Evolutionary conservation across 352 stramenopile species (phyloP).

Genomic region (Globisporangium parvum): DNA sequence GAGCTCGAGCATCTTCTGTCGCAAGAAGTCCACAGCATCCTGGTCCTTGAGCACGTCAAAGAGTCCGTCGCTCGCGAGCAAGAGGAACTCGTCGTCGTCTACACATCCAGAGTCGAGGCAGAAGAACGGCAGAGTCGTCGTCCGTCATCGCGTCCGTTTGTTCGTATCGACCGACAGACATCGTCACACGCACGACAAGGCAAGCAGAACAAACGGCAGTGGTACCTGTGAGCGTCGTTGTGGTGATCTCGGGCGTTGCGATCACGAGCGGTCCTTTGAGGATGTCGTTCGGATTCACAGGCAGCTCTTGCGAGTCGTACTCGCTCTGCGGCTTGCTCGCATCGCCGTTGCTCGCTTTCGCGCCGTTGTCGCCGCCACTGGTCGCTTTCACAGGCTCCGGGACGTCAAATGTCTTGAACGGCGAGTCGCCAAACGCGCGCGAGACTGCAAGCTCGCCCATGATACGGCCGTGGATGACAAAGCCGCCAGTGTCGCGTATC

Average conservation of each 20-base stretch:
- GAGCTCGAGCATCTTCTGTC: conserved; percentile 58
- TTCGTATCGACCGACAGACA: no score
- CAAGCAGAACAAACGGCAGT: no score
- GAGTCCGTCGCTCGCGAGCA: conserved; percentile 74
- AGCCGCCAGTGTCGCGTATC: conserved; percentile 90
- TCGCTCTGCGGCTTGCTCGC: conserved; percentile 57
- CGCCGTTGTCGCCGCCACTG: neutral
- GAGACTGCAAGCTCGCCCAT: conserved; percentile 89
- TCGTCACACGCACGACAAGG: neutral
- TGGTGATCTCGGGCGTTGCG: conserved; percentile 66
- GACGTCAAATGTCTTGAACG: conserved; percentile 93
- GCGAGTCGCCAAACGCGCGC: conserved; percentile 87
- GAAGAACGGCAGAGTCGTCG: no score
- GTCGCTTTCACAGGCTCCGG: conserved; percentile 29
- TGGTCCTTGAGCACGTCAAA: conserved; percentile 85
- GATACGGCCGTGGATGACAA: conserved; percentile 89
- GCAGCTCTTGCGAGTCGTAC: conserved; percentile 70
- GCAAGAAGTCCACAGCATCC: conserved; percentile 72
- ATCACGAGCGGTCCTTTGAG: conserved; percentile 81
- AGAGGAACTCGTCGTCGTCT: conserved; percentile 75
- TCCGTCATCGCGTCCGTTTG: neutral
- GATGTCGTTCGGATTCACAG: conserved; percentile 82
- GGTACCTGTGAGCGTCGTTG: conserved; percentile 56
- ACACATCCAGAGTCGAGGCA: neutral
- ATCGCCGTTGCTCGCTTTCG: conserved; percentile 16